phyloP scores from a whole-genome alignment of 2,329 filamentous ascomycete species.

The Achaetomium macrosporum region DNA sequence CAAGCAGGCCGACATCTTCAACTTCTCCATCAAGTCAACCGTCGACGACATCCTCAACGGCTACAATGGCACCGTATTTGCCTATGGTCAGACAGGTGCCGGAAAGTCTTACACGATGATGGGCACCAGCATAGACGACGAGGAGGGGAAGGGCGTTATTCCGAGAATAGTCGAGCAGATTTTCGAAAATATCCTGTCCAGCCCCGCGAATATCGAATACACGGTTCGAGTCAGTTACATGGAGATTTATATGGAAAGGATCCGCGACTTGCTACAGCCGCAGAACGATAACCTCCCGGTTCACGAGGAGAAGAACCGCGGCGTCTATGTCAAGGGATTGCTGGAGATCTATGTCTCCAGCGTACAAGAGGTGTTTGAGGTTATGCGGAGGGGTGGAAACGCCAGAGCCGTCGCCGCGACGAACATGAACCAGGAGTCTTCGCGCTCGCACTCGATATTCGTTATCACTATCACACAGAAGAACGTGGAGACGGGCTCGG shows the following conservation, averaged over 20 bases:
- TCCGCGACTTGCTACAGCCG: slow-evolving; percentile 85
- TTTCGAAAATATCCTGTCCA: slow-evolving; percentile 88
- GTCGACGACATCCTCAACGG: slow-evolving; percentile 98
- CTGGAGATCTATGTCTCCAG: slow-evolving; percentile 93
- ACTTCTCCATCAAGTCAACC: slow-evolving; percentile 92
- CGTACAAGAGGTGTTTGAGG: slow-evolving; percentile 92
- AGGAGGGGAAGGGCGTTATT: slow-evolving; percentile 84
- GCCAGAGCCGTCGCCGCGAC: slow-evolving; percentile 90
- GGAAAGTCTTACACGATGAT: slow-evolving; percentile 99
- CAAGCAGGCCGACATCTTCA: slow-evolving; percentile 88
- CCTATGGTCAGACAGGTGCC: slow-evolving; percentile 95
- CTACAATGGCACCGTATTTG: slow-evolving; percentile 98
- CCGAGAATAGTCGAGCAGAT: slow-evolving; percentile 97
- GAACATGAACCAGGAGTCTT: slow-evolving; percentile 99
- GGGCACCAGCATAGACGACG: slow-evolving; percentile 90
- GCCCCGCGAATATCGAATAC: slow-evolving; percentile 91
- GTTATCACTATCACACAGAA: slow-evolving; percentile 96
- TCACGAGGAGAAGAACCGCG: slow-evolving; percentile 95
- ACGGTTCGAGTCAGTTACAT: slow-evolving; percentile 98
- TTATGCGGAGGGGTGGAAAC: slow-evolving; percentile 87
- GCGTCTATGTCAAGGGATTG: slow-evolving; percentile 93
- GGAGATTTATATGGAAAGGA: slow-evolving; percentile 99
- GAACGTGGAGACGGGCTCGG: slow-evolving; percentile 91
- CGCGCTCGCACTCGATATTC: slow-evolving; percentile 96
- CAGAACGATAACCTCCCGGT: slow-evolving; percentile 94